phyloP scores from a whole-genome alignment of 345 rosid genomes.

The Adansonia digitata region DNA sequence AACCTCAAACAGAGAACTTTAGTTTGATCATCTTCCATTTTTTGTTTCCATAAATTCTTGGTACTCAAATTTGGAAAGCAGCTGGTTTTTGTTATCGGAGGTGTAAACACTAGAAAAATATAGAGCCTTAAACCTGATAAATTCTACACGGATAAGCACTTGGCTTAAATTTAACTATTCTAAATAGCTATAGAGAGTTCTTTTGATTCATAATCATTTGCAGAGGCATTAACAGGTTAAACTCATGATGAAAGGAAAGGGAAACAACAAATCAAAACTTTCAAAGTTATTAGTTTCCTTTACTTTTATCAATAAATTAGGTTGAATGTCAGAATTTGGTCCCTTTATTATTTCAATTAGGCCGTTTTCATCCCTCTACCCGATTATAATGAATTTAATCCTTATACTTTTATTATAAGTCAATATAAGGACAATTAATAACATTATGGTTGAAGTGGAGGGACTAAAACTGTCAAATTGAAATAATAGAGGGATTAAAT shows the following conservation, averaged over 20 bases:
- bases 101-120: not conserved
- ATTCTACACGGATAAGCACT: not conserved
- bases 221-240: not conserved
- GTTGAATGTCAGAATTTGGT: not conserved
- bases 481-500: not conserved
- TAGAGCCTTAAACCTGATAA: not conserved
- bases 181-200: not conserved
- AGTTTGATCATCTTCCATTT: too few relatives aligned
- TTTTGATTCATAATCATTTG: not conserved
- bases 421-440: not conserved
- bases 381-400: not conserved
- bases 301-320: not conserved
- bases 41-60: too few relatives aligned
- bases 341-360: not conserved
- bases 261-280: not conserved
- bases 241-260: not conserved
- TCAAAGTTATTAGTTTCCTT: not conserved
- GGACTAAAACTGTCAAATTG: not conserved
- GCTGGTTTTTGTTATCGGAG: not conserved
- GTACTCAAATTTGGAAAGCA: not conserved
- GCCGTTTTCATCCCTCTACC: not conserved
- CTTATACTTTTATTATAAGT: too few relatives aligned
- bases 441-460: not conserved
- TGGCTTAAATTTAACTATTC: not conserved
- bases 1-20: not conserved